Conservation (phyloP, 169 alveolate species). For the Plasmodium falciparum region DNA sequence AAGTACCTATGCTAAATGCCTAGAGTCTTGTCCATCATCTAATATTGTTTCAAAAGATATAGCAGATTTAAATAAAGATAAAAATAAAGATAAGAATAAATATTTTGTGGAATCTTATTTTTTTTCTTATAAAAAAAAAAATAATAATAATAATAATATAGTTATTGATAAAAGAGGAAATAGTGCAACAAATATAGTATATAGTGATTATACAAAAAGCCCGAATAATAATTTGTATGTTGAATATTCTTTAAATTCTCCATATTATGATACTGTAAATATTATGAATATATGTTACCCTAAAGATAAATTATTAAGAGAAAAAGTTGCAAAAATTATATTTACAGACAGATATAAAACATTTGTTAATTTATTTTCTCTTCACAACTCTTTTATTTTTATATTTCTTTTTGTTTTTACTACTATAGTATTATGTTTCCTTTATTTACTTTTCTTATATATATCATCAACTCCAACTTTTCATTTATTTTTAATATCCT, state of each 20-base stretch:
- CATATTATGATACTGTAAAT: constrained; percentile 49
- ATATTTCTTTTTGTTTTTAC: constrained; percentile 19
- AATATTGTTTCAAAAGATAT: background rate
- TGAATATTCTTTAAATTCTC: constrained; percentile 60
- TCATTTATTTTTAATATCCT: constrained; percentile 22
- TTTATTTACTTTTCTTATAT: constrained; percentile 37
- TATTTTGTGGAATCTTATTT: constrained; percentile 29
- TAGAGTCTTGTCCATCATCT: constrained; percentile 61
- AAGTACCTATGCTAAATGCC: constrained; percentile 43
- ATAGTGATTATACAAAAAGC: constrained; percentile 65
- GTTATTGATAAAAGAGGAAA: constrained; percentile 50
- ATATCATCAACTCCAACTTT: constrained; percentile 13
- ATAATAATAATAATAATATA: background rate
- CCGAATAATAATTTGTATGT: constrained; percentile 58
- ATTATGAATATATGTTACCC: constrained; percentile 70
- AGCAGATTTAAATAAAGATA: background rate
- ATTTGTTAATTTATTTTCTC: constrained; percentile 64
- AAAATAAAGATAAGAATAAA: constrained; percentile 20
- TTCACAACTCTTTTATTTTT: constrained; percentile 25
- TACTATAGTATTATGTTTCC: constrained; percentile 11
- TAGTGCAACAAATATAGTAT: constrained; percentile 48
- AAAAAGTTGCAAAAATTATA: constrained; percentile 32
- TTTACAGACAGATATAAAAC: constrained; percentile 62
- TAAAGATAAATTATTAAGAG: constrained; percentile 42
- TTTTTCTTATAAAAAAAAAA: constrained; percentile 13